phyloP scores from a whole-genome alignment of 768 basidiomycete genomes.

The Tephrocybe sp. region DNA sequence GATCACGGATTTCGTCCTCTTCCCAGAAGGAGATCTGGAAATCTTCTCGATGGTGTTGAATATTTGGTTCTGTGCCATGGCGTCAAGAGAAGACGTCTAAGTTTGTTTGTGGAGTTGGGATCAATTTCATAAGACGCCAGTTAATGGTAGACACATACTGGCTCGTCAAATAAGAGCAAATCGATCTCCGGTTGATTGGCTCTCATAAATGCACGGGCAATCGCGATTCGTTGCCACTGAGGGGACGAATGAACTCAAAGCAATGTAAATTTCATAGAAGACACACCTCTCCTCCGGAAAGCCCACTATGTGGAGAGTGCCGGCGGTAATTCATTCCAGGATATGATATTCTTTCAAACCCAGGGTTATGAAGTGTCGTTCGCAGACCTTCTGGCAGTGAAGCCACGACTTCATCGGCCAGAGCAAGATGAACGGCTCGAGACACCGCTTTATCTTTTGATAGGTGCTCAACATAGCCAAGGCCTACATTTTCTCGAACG shows the following conservation, averaged over 20 bases:
- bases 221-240: slow-evolving; percentile 86
- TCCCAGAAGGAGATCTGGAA: slow-evolving; percentile 56
- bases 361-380: slow-evolving; percentile 67
- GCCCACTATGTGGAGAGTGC: slow-evolving; percentile 53
- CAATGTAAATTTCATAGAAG: not conserved
- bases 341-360: slow-evolving; percentile 54
- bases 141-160: slow-evolving; percentile 42
- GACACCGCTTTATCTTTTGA: slow-evolving; percentile 55
- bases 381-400: slow-evolving; percentile 71
- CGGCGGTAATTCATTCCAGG: slow-evolving; percentile 33
- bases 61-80: slow-evolving; percentile 76
- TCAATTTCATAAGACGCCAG: slow-evolving; percentile 2
- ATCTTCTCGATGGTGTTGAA: slow-evolving; percentile 74
- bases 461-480: slow-evolving; percentile 71
- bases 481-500: slow-evolving; percentile 82
- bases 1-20: slow-evolving; percentile 68
- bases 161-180: slow-evolving; percentile 83
- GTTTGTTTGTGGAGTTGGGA: slow-evolving; percentile 5
- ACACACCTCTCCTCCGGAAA: slow-evolving; percentile 84
- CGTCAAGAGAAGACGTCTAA: slow-evolving; percentile 79
- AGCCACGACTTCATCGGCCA: slow-evolving; percentile 65
- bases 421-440: slow-evolving; percentile 68
- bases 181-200: slow-evolving; percentile 74
- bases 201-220: slow-evolving; percentile 87
- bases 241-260: slow-evolving; percentile 1